Evolutionary conservation across 129 eudicot species (phyloP).

Genomic region (Escallonia herrerae): DNA sequence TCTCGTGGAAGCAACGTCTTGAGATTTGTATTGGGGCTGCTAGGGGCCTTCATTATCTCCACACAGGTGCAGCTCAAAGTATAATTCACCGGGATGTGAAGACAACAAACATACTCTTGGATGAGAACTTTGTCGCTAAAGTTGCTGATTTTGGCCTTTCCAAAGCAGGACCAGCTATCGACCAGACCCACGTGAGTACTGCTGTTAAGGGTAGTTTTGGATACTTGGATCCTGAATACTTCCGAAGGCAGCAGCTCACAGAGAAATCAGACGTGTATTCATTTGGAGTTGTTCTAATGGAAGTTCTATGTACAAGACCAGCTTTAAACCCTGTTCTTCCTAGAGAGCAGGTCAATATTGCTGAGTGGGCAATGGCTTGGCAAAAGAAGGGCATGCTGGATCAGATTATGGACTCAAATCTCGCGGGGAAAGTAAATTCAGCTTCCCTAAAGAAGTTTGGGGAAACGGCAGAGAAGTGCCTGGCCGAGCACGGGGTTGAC

Average conservation of each 20-base stretch:
- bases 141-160: conserved; percentile 98
- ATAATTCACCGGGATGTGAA: conserved; percentile 96
- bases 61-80: conserved; percentile 83
- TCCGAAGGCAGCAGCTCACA: conserved; percentile 86
- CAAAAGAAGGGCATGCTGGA: conserved; percentile 87
- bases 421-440: conserved; percentile 64
- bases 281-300: conserved; percentile 91
- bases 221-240: conserved; percentile 95
- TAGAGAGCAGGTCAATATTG: conserved; percentile 92
- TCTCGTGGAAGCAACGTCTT: conserved; percentile 85
- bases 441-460: conserved; percentile 89
- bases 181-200: conserved; percentile 95
- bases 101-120: conserved; percentile 93
- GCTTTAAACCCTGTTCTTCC: conserved; percentile 96
- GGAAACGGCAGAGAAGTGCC: conserved; percentile 89
- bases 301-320: conserved; percentile 85
- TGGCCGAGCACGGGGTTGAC: conserved; percentile 89
- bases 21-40: conserved; percentile 98
- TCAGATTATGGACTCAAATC: conserved; percentile 68
- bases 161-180: conserved; percentile 84
- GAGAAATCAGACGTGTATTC: conserved; percentile 97
- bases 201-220: conserved; percentile 99
- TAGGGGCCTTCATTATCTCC: conserved; percentile 94
- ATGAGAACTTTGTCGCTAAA: conserved; percentile 82
- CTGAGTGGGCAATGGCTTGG: conserved; percentile 98